Base-by-base conservation (phyloP, 345 rosid genomes). In the Lenwebbia sp. region DNA sequence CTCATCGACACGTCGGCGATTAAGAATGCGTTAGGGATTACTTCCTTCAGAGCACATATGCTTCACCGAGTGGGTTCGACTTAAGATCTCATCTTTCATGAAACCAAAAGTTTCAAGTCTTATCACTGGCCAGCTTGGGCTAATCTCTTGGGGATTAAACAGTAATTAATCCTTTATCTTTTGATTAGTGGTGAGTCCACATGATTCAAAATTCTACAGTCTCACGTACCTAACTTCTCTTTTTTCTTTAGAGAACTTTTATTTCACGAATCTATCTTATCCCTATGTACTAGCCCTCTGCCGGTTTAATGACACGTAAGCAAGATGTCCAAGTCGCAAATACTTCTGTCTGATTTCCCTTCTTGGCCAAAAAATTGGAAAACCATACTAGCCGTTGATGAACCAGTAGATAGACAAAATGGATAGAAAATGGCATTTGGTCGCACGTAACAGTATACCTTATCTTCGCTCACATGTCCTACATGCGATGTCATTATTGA, bases 21-120 rank as follows among this genome's bases (percentile, higher is more conserved):
- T 70, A 70, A 37, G 13, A 70, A 70, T 19, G 81, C 1, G 0
- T 4, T 70, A 70, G 2, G 14, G 14, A 37, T 70, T 5, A 37
- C 23, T 65, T 30, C 5, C 7, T 11, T 21, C 25, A 0, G 21
- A 0, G 14, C 2, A 70, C 21, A 37, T 19, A 4, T 1, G 13
- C 22, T 70, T 37, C 14, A 2, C 2, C 14, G 1, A 70, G 47
- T 4, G 81, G 6, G 21, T 70, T 70, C 10, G 25, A 70, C 21
- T 37, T 37, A 37, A 33, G 81, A 70, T 70, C 81, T 37, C 81
- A 19, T 37, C 26, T 19, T 70, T 37, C 13, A 70, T 19, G 26
- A 37, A 37, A 70, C 7, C 47, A 70, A 37, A 70, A 37, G 47
- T 33, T 53, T 37, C 14, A 5, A 70, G 25, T 70, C 26, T 37